These are phyloP conservation scores for Bipolaris victoriae DNA, from an alignment of 2,329 filamentous ascomycete genomes.

Conservation along the genomic window DNA sequence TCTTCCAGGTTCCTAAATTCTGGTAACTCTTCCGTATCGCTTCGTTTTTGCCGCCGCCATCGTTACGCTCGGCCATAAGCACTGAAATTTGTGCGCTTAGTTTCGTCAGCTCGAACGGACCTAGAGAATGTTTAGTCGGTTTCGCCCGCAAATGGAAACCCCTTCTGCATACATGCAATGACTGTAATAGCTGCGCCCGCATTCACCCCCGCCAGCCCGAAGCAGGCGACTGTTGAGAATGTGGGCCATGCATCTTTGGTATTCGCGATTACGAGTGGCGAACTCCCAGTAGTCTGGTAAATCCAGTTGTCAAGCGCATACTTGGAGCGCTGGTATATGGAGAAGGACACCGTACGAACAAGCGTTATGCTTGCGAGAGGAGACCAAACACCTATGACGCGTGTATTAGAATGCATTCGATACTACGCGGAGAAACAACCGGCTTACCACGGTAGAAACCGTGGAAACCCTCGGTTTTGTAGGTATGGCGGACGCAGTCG, in stretches of 20 bases:
- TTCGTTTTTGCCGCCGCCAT: constrained; percentile 47
- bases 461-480: constrained; percentile 61
- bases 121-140: constrained; percentile 48
- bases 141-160: neutral
- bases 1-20: constrained; percentile 77
- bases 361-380: constrained; percentile 81
- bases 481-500: constrained; percentile 77
- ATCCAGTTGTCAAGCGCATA: constrained; percentile 75
- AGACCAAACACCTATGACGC: constrained; percentile 68
- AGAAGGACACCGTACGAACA: constrained; percentile 79
- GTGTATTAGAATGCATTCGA: constrained; percentile 19
- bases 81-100: constrained; percentile 85
- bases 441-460: constrained; percentile 61
- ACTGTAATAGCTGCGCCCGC: constrained; percentile 80
- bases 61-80: constrained; percentile 69
- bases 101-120: constrained; percentile 88
- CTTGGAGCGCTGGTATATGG: constrained; percentile 79
- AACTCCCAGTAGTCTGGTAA: constrained; percentile 67
- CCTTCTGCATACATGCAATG: constrained; percentile 67
- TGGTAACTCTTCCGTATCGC: constrained; percentile 65
- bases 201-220: constrained; percentile 77
- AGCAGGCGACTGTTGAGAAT: constrained; percentile 74
- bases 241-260: constrained; percentile 73
- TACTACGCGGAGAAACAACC: neutral
- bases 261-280: constrained; percentile 76